Percentiles rank a stretch among this genome's conserved stretches.
Evolutionary conservation across 2,329 filamentous ascomycete genomes (phyloP).

Genomic region (Pezizomycotina sp.): DNA sequence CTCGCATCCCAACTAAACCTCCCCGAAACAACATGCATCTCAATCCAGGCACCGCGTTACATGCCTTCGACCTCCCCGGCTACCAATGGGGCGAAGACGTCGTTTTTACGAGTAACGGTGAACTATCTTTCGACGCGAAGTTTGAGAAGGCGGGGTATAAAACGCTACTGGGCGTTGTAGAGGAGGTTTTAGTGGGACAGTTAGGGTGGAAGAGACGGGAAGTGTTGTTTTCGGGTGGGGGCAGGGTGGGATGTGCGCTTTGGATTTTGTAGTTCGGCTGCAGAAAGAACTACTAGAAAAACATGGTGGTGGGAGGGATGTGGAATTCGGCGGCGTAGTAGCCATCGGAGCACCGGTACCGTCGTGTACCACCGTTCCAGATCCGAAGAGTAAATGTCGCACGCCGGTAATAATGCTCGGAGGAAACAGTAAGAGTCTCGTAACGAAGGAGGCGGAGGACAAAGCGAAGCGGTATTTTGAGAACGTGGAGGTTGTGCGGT

Average conservation of each 20-base stretch:
- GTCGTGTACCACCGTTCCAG: conserved; percentile 32
- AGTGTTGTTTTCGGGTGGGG: conserved; percentile 39
- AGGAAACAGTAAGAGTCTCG: conserved; percentile 37
- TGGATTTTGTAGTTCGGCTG: conserved; percentile 28
- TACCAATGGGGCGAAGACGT: conserved; percentile 48
- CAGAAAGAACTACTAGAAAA: conserved; percentile 5
- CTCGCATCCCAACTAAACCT: conserved; percentile 55
- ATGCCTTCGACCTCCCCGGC: conserved; percentile 50
- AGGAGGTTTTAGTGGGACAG: conserved; percentile 33
- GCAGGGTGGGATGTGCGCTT: conserved; percentile 41
- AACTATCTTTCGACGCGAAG: conserved; percentile 36
- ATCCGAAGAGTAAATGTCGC: conserved; percentile 36
- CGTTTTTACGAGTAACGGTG: conserved; percentile 32
- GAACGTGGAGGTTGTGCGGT: conserved; percentile 50
- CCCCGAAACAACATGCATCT: conserved; percentile 59
- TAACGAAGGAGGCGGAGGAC: conserved; percentile 48
- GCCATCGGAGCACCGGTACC: conserved; percentile 47
- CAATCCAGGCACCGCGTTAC: conserved; percentile 52
- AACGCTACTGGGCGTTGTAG: conserved; percentile 34
- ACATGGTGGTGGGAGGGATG: conserved; percentile 14
- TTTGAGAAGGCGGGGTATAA: conserved; percentile 40
- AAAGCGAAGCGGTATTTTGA: conserved; percentile 49
- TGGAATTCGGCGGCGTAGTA: conserved; percentile 42
- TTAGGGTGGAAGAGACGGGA: conserved; percentile 37
- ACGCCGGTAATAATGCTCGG: conserved; percentile 49